Evolutionary conservation across 305 asterid genomes (phyloP).

Genomic region (Lippia alba): DNA sequence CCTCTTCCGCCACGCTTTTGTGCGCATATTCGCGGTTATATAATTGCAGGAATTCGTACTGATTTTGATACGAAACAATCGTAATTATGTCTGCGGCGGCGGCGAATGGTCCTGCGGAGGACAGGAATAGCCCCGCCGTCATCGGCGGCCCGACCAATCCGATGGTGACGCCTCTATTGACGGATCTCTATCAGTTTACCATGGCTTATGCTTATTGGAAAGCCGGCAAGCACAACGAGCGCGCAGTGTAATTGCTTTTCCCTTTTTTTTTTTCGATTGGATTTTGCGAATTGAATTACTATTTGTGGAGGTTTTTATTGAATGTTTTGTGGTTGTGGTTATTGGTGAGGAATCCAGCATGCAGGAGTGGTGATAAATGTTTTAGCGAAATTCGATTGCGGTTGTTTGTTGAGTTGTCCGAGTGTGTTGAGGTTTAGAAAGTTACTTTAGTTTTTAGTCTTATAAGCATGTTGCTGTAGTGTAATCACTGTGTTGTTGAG

Average conservation of each 20-base stretch:
- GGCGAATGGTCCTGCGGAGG: conserved; percentile 31
- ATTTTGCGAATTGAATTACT: neutral
- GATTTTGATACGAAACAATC: neutral
- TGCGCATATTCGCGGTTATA: conserved; percentile 1
- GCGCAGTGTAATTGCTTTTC: conserved; percentile 68
- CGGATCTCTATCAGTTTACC: conserved; percentile 96
- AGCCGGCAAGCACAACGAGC: conserved; percentile 86
- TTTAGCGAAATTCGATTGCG: neutral
- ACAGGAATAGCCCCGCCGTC: conserved; percentile 24
- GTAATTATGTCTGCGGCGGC: conserved; percentile 41
- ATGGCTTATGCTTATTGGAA: conserved; percentile 99
- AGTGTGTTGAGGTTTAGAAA: neutral
- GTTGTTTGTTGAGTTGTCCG: too few species aligned
- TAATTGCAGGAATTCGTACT: neutral
- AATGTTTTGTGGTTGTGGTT: neutral
- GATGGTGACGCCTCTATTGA: conserved; percentile 92
- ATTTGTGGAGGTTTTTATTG: neutral
- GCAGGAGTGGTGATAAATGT: neutral
- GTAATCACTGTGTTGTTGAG: neutral
- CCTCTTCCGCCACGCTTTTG: conserved; percentile 2
- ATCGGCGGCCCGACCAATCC: conserved; percentile 89
- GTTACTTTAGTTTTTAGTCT: conserved; percentile 11
- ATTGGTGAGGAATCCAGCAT: conserved; percentile 4
- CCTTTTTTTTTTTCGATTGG: neutral
- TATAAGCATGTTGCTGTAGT: conserved; percentile 2